Base-by-base conservation (phyloP, 257 asterid genomes). In the Ehretia macrophylla region DNA sequence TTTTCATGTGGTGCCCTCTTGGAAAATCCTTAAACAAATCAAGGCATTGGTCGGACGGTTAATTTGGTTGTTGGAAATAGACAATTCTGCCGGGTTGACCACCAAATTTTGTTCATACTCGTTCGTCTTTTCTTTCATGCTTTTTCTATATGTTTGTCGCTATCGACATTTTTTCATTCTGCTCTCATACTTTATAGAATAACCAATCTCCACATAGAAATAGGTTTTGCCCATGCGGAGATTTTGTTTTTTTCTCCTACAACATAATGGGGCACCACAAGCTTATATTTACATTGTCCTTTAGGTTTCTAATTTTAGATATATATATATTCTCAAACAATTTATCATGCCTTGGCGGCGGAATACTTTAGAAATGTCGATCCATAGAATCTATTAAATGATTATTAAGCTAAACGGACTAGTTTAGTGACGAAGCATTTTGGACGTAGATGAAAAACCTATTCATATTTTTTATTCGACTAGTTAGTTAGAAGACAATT, bases 41-140 rank as follows among this genome's bases (percentile, higher is more conserved):
- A 18, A 11, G 0, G n/a, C 40, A 63, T 46, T 54, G 58, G 68
- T 63, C 42, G 58, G 66, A 44, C 66, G 62, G 75, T 45, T 32
- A 8, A 18, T 14, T 18, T 59, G 56, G 68, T 59, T 52, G 53
- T 45, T 11, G 16, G 17, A 45, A 57, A 63, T 50, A 19, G 65
- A 37, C 57, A 40, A 42, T 42, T n/a, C 47, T 42, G 47, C 47
- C 47, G 47, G 35, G 47, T 42, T 42, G 47, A 42, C 47, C 47
- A 42, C 14, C 12, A 42, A n/a, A 3, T 14, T 42, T 10, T 42
- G 47, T 42, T 42, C 35, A 27, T 27, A 27, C 35, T 27, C 6
- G 3, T 27, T 27, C 6, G 35, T 27, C 35, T 27, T 27, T 27
- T 27, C 35, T 27, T 27, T 27, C 35, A 27, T 27, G 35, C 6